These are phyloP conservation scores for Bipolaris bicolor DNA, from an alignment of 2,329 filamentous ascomycete genomes.

Conservation along the genomic window DNA sequence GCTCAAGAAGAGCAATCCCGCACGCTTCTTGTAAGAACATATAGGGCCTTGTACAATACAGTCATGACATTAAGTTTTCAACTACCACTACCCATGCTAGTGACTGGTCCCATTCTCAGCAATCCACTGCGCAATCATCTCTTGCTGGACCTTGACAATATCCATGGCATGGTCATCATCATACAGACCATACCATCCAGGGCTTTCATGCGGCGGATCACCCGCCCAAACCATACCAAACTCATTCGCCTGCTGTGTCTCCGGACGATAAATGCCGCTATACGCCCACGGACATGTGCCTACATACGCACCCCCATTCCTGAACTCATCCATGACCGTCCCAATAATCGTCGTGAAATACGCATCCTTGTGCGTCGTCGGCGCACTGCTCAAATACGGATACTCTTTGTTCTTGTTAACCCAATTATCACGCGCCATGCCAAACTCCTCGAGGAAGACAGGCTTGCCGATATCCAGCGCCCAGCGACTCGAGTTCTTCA, in stretches of 20 bases:
- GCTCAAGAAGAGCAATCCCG: conserved; percentile 35
- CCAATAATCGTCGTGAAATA: conserved; percentile 50
- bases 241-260: conserved; percentile 47
- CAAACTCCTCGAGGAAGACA: conserved; percentile 50
- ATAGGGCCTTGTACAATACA: neutral
- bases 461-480: conserved; percentile 48
- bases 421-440: conserved; percentile 52
- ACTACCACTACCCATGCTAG: neutral
- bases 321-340: conserved; percentile 45
- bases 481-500: conserved; percentile 46
- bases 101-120: conserved; percentile 16
- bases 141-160: conserved; percentile 44
- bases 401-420: conserved; percentile 47
- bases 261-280: conserved; percentile 48
- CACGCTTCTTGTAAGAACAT: conserved; percentile 28
- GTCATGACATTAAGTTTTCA: neutral
- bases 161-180: conserved; percentile 49
- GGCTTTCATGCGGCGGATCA: conserved; percentile 49
- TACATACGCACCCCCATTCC: conserved; percentile 43
- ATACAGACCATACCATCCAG: conserved; percentile 52
- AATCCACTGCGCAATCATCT: conserved; percentile 40
- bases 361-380: conserved; percentile 47
- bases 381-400: conserved; percentile 44
- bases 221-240: conserved; percentile 52
- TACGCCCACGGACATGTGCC: conserved; percentile 51